These are phyloP conservation scores for Vaucheria bursata DNA, from an alignment of 352 stramenopile genomes.

Conservation along the genomic window DNA sequence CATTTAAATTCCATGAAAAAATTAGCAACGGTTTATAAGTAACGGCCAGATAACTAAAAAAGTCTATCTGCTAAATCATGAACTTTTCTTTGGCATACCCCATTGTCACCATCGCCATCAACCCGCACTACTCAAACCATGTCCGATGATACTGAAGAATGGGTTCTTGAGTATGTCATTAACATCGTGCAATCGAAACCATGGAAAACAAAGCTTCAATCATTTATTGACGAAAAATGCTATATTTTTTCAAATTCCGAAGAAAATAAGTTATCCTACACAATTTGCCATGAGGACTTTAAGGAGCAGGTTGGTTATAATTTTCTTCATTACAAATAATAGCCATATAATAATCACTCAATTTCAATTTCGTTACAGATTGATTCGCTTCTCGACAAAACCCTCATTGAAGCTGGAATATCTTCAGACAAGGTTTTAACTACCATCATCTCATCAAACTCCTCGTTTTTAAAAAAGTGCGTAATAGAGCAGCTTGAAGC, in stretches of 20 bases:
- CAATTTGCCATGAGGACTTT: slow-evolving; percentile 69
- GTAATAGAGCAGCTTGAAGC: slow-evolving; percentile 75
- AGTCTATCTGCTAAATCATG: too few species aligned
- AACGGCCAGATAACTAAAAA: too few species aligned
- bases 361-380: too few species aligned
- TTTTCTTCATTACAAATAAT: too few species aligned
- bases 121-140: too few species aligned
- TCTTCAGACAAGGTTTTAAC: slow-evolving; percentile 66
- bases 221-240: slow-evolving; percentile 77
- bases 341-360: too few species aligned
- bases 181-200: slow-evolving; percentile 70
- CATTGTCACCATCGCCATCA: too few species aligned
- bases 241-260: slow-evolving; percentile 72
- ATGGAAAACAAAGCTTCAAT: slow-evolving; percentile 57
- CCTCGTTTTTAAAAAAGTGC: slow-evolving; percentile 53
- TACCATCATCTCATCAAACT: slow-evolving; percentile 58
- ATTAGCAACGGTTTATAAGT: too few species aligned
- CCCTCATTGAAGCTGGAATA: slow-evolving; percentile 71
- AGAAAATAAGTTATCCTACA: slow-evolving; percentile 78
- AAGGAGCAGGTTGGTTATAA: slow-evolving; percentile 51
- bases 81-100: too few species aligned
- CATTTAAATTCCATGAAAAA: too few species aligned
- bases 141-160: too few species aligned
- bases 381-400: slow-evolving; percentile 63
- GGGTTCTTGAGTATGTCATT: slow-evolving; percentile 72